Percentiles rank a stretch among this genome's conserved stretches.
These are phyloP conservation scores for Blastobotrys persicus DNA, from an alignment of 1,139 yeast species.

Conservation along the genomic window DNA sequence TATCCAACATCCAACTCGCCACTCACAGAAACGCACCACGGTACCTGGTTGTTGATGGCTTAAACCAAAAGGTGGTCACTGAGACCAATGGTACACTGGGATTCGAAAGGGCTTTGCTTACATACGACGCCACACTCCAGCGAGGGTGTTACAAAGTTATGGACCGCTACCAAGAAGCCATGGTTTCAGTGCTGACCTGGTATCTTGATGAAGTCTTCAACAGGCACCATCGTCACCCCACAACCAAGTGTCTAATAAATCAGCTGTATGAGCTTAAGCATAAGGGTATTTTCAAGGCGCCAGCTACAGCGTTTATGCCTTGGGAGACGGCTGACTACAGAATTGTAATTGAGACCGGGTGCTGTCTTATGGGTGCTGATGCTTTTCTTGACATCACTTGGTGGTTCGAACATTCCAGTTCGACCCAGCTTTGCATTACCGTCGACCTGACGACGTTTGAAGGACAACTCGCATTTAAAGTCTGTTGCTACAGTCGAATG, in stretches of 20 bases:
- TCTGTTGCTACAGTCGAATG: background rate
- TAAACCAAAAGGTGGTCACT: background rate
- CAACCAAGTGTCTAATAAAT: background rate
- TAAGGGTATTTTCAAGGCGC: background rate
- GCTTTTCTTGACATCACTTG: background rate
- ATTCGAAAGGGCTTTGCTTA: background rate
- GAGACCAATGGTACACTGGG: background rate
- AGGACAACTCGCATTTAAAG: background rate
- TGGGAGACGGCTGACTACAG: background rate
- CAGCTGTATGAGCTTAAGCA: background rate
- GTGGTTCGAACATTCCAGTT: background rate
- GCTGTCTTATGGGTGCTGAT: background rate
- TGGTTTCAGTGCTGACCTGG: background rate
- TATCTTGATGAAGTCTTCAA: background rate
- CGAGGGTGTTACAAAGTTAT: background rate
- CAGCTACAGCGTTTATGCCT: background rate
- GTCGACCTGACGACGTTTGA: background rate
- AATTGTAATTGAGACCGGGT: slow-evolving; percentile 1
- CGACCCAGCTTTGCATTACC: background rate
- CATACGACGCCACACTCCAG: background rate
- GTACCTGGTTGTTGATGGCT: background rate
- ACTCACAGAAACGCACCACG: background rate
- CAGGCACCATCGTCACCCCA: background rate
- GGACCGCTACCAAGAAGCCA: background rate
- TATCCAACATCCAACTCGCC: background rate